phyloP scores from a whole-genome alignment of 2,329 filamentous ascomycete genomes.

The Xylariaceae sp. region DNA sequence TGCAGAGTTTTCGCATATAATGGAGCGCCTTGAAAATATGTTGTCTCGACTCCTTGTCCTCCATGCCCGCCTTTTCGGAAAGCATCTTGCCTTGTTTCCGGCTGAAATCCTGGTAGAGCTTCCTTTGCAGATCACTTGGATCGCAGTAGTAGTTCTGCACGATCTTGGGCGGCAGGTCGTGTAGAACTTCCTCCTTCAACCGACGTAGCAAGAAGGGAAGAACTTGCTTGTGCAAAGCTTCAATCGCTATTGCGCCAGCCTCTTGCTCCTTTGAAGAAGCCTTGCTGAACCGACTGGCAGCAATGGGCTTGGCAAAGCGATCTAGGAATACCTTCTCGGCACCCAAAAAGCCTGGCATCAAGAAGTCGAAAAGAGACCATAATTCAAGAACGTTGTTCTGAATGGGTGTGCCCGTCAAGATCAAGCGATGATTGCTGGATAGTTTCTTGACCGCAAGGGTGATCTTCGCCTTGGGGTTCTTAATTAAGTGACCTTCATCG shows the following conservation, averaged over 20 bases:
- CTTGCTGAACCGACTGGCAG: conserved; percentile 90
- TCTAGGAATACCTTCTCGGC: conserved; percentile 94
- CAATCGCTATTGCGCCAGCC: conserved; percentile 89
- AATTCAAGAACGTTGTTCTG: conserved; percentile 94
- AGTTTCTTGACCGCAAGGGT: conserved; percentile 88
- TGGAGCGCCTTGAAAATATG: conserved; percentile 99
- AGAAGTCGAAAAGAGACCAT: conserved; percentile 97
- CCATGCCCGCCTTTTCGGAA: conserved; percentile 72
- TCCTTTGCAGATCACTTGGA: conserved; percentile 87
- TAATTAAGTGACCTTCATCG: conserved; percentile 96
- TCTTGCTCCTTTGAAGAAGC: conserved; percentile 98
- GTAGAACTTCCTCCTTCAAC: conserved; percentile 93
- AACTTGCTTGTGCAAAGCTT: conserved; percentile 98
- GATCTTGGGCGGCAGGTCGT: conserved; percentile 96
- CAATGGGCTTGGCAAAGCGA: conserved; percentile 90
- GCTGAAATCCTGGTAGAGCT: conserved; percentile 92
- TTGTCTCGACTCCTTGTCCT: conserved; percentile 90
- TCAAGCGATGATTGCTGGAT: conserved; percentile 86
- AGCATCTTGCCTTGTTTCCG: conserved; percentile 90
- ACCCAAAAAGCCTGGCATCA: conserved; percentile 97
- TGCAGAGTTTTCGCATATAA: conserved; percentile 99
- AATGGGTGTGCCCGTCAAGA: conserved; percentile 93
- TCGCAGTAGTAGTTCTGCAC: conserved; percentile 99
- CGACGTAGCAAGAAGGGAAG: conserved; percentile 92
- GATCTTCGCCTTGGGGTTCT: conserved; percentile 96